Base-by-base conservation (phyloP, 345 rosid species). In the Boechera divaricarpa region DNA sequence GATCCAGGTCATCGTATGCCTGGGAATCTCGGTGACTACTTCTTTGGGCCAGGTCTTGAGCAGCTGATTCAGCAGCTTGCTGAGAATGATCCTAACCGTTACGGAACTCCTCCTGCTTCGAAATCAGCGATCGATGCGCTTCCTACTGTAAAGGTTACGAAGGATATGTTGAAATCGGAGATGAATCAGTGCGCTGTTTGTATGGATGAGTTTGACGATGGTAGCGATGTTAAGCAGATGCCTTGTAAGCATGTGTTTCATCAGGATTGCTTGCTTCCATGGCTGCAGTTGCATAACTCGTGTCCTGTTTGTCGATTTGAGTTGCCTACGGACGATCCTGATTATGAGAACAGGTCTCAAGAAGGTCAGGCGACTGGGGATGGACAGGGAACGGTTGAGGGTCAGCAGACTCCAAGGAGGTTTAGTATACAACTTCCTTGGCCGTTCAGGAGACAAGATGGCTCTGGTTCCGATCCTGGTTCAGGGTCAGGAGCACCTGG, bases 51-150 rank as follows among this genome's bases (percentile, higher is more conserved):
- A 8, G 92, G 92, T 15, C 87, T 90, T 56, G 96, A 90, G 82
- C 90, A 90, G 77, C 28, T 90, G 73, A 90, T 90, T 73, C 95
- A 90, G 65, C 96, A 88, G 83, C 85, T 90, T 0, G 87, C 93
- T 0, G 96, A 90, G 82, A 88, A 90, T 36, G 96, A 90, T 44
- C 93, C 96, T 0, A 88, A 87, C 49, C 85, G 96, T 4, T 82
- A 87, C 41, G 96, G 96, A 3, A 88, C 96, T 3, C 96, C 96
- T 13, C 96, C 96, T 4, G 96, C 96, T 1, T 87, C 96, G 1
- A 88, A 90, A 59, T 85, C 85, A 0, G 91, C 90, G 2, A 56
- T 90, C 1, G 86, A 81, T 11, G 82, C 65, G 26, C 87, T 90
- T 13, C 96, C 93, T 0, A 59, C 70, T 8, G 81, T 88, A 12